These are phyloP conservation scores for Vitrella brassicaformis DNA, from an alignment of 73 alveolate genomes.

Conservation along the genomic window DNA sequence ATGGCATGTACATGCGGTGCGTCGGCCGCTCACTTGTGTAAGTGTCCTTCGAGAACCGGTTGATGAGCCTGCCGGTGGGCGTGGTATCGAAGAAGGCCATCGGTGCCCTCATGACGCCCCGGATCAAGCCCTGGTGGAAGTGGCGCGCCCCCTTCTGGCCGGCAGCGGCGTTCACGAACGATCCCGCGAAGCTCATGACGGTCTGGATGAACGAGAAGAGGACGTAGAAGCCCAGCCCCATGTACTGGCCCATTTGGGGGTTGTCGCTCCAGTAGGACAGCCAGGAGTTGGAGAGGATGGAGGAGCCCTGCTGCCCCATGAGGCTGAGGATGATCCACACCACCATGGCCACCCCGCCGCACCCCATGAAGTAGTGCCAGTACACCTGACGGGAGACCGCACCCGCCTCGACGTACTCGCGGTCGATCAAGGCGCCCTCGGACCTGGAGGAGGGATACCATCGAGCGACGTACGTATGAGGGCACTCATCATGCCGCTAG, in stretches of 20 bases:
- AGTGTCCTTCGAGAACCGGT: conserved; percentile 35
- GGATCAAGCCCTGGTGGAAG: conserved; percentile 10
- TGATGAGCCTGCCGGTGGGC: conserved; percentile 74
- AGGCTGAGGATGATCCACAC: conserved; percentile 2
- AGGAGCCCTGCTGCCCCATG: too few species aligned
- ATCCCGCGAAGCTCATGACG: too few species aligned
- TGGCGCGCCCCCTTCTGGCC: conserved; percentile 6
- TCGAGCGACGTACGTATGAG: too few species aligned
- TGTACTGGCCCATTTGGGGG: not conserved
- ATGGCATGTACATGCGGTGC: too few species aligned
- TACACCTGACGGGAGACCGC: conserved; percentile 10
- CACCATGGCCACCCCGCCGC: conserved; percentile 15
- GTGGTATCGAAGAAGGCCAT: conserved; percentile 77
- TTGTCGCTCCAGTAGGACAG: conserved; percentile 7
- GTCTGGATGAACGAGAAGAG: too few species aligned
- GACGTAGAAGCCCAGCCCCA: conserved; percentile 8
- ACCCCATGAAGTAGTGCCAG: conserved; percentile 12
- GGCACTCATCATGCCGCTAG: too few species aligned
- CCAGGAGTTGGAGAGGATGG: conserved; percentile 14
- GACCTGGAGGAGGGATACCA: too few species aligned
- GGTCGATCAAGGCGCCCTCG: not conserved
- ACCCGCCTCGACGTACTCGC: not conserved
- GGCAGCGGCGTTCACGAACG: not conserved
- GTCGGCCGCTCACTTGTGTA: too few species aligned
- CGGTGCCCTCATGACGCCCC: conserved; percentile 51